A percentile compares a stretch with the other conserved stretches of the same genome.
Conservation (phyloP, 192 early-diverging fungal genomes). For the Piromyces finnis region DNA sequence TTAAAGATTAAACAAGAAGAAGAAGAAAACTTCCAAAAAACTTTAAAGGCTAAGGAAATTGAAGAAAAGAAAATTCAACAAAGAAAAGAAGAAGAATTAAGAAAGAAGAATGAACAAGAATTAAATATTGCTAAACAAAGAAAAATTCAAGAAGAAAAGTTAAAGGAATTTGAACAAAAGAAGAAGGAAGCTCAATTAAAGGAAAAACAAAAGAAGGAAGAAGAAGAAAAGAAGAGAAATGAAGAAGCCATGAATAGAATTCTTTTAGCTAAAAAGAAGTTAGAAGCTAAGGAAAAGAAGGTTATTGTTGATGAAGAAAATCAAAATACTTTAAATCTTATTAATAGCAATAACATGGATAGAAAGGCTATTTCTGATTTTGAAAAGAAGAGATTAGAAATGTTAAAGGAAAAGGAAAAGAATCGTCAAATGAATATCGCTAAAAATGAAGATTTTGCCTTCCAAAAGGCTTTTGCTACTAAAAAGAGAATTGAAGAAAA, state of each 20-base stretch:
- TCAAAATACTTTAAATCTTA: no score
- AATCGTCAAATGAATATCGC: neutral
- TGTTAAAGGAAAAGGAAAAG: neutral
- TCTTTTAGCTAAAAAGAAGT: no score
- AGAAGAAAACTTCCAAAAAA: neutral
- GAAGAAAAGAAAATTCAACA: neutral
- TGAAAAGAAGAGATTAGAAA: neutral
- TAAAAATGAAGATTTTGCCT: neutral
- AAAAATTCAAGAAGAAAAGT: neutral
- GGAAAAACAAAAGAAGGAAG: neutral
- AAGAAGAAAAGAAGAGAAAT: neutral
- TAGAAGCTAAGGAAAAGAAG: no score
- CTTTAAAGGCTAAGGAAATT: neutral
- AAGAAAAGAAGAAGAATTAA: neutral
- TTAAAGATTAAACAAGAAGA: neutral
- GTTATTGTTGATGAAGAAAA: no score
- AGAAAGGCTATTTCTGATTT: neutral
- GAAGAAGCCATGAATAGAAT: neutral
- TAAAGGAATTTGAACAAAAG: neutral
- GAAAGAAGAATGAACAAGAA: neutral
- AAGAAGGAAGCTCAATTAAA: neutral
- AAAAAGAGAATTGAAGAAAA: neutral
- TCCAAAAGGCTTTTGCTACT: neutral
- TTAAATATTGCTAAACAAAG: neutral
- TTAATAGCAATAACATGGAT: no score